phyloP scores from a whole-genome alignment of 305 asterid genomes.

The Solanum hybrid region DNA sequence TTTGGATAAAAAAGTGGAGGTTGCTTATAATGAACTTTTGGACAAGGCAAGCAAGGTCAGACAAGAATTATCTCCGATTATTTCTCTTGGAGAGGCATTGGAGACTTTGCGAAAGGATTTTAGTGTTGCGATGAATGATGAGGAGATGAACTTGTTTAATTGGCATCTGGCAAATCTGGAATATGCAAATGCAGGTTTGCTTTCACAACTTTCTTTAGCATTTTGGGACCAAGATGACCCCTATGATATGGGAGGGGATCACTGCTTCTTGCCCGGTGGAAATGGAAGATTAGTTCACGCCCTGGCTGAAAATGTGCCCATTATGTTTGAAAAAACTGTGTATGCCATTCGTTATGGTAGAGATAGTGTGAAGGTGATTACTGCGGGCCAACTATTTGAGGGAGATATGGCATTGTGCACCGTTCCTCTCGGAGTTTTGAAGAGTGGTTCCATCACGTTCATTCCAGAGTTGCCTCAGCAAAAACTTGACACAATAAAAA shows the following conservation, averaged over 20 bases:
- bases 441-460: slow-evolving; percentile 74
- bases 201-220: slow-evolving; percentile 68
- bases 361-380: slow-evolving; percentile 73
- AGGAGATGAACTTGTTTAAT: slow-evolving; percentile 64
- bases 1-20: slow-evolving; percentile 64
- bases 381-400: slow-evolving; percentile 49
- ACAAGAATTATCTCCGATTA: slow-evolving; percentile 69
- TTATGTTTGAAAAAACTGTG: slow-evolving; percentile 66
- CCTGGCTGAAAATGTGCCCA: slow-evolving; percentile 58
- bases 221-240: slow-evolving; percentile 75
- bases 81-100: slow-evolving; percentile 84
- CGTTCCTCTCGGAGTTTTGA: slow-evolving; percentile 29
- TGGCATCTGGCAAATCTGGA: slow-evolving; percentile 92
- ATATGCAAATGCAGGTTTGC: slow-evolving; percentile 79
- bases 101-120: slow-evolving; percentile 50
- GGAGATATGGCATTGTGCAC: not conserved
- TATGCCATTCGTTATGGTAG: slow-evolving; percentile 64
- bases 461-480: slow-evolving; percentile 86
- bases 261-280: slow-evolving; percentile 74
- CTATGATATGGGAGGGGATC: slow-evolving; percentile 94
- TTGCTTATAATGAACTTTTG: slow-evolving; percentile 50
- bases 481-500: slow-evolving; percentile 75
- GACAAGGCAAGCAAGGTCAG: slow-evolving; percentile 62
- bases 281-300: slow-evolving; percentile 76
- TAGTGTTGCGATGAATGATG: slow-evolving; percentile 34